A percentile compares a stretch with the other conserved stretches of the same genome.
phyloP scores from a whole-genome alignment of 148 eudicot species.

The Cornus florida region DNA sequence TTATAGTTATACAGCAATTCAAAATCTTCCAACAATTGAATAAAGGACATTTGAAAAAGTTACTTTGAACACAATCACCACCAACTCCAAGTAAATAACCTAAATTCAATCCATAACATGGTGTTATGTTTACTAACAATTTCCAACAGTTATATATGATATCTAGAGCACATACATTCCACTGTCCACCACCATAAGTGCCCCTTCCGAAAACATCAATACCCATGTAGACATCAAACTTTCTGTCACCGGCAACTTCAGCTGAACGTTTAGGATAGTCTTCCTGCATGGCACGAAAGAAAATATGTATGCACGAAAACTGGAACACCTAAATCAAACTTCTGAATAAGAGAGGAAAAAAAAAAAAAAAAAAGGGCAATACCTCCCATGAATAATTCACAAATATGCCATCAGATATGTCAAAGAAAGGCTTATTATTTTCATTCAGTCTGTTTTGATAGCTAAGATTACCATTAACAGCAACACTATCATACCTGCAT shows the following conservation, averaged over 20 bases:
- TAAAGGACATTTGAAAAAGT: neutral
- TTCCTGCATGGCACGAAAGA: slow-evolving; percentile 46
- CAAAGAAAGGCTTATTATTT: slow-evolving; percentile 84
- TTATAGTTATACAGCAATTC: neutral
- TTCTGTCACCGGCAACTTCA: slow-evolving; percentile 78
- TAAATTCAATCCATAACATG: neutral
- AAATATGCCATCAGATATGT: slow-evolving; percentile 85
- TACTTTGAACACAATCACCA: neutral
- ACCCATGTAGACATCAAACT: slow-evolving; percentile 89
- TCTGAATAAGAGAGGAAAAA: neutral
- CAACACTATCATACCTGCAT: slow-evolving; percentile 90
- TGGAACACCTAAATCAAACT: neutral
- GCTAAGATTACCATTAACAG: slow-evolving; percentile 60
- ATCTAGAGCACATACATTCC: slow-evolving; percentile 59
- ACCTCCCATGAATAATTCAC: slow-evolving; percentile 88
- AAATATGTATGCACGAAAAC: neutral
- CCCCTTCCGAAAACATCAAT: slow-evolving; percentile 93
- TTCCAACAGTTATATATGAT: neutral
- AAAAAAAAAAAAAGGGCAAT: neutral
- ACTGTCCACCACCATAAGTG: slow-evolving; percentile 89
- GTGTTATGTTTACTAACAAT: neutral
- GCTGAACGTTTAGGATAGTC: slow-evolving; percentile 73
- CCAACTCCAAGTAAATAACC: neutral
- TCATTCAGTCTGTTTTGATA: slow-evolving; percentile 89
- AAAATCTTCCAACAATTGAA: neutral